Evolutionary conservation across 2,329 filamentous ascomycete genomes (phyloP), one percentile per base, ranked within the genome.

Genomic region (Calcarisporium arbuscula): DNA sequence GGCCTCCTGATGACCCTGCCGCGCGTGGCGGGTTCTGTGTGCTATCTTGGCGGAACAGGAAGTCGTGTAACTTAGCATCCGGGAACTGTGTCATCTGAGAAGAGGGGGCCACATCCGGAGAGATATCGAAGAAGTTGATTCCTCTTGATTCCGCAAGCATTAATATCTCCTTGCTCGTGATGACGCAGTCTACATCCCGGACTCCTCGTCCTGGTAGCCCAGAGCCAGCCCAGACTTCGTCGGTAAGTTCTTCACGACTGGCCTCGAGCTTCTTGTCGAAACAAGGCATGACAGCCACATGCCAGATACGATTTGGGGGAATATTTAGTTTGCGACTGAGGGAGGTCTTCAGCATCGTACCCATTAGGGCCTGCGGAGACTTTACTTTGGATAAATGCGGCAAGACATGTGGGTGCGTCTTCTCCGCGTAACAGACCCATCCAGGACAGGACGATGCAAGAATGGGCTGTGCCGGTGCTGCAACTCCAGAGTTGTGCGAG

Each of bases 211-310:
- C 67, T 2, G 71, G 65, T 30, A 53, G 54, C 11, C 62, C 67
- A 34, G 63, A 64, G 26, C 60, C 67, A 35, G 60, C 66, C 89
- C 89, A 95, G 12, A 77, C 75, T 6, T 73, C 64, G 53, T 90
- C 84, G 1, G 89, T 96, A 25, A 98, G 74, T 60, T 98, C 92
- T 57, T 88, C 82, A 34, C 92, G 80, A 48, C 88, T 94, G 6
- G 92, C 92, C 63, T 98, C 92, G 19, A 98, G 74, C 60, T 98
- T 98, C 68, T 98, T 98, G 60, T 98, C 92, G 58, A 98, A 96
- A 59, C 92, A 98, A 15, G 92, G 92, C 92, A 98, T 98, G 29
- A 98, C 72, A 10, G 90, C 87, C 34, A 96, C 62, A 59, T 96
- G 90, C 86, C 90, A 98, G 55, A 98, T 88, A 47, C 80, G 77